A percentile compares a stretch with the other conserved stretches of the same genome.
phyloP scores from a whole-genome alignment of 1,284 basidiomycete genomes.

The Prillingera fragicola region DNA sequence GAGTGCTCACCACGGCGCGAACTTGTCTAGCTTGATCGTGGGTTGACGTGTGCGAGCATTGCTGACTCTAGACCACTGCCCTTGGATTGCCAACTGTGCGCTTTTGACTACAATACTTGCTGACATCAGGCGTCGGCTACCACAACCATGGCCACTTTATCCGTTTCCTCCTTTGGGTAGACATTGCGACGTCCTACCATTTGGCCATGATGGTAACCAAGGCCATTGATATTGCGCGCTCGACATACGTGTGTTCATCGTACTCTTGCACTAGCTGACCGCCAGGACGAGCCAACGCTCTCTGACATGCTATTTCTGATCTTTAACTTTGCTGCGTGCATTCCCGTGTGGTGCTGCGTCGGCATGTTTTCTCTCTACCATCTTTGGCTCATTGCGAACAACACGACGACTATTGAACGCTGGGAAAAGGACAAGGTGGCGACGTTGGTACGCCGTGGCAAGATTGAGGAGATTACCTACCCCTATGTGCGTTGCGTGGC shows the following conservation, averaged over 20 bases:
- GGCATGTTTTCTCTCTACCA: conserved; percentile 89
- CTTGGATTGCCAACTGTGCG: conserved; percentile 45
- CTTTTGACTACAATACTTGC: not conserved
- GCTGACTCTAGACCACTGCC: conserved; percentile 70
- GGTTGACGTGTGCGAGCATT: conserved; percentile 18
- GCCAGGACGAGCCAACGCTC: conserved; percentile 63
- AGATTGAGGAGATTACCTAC: conserved; percentile 82
- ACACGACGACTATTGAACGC: conserved; percentile 92
- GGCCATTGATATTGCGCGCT: conserved; percentile 54
- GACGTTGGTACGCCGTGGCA: conserved; percentile 74
- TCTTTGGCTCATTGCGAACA: conserved; percentile 69
- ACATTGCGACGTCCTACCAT: conserved; percentile 68
- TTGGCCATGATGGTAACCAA: conserved; percentile 66
- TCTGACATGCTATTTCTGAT: conserved; percentile 75
- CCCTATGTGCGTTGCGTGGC: conserved; percentile 66
- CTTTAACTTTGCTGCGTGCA: conserved; percentile 76
- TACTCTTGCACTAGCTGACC: not conserved
- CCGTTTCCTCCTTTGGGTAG: conserved; percentile 86
- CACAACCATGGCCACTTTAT: conserved; percentile 86
- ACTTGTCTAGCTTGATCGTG: conserved; percentile 33
- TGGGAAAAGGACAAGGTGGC: conserved; percentile 97
- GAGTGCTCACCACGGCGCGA: no score
- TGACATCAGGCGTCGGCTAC: conserved; percentile 73
- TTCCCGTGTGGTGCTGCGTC: conserved; percentile 79
- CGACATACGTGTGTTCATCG: conserved; percentile 27